phyloP scores from a whole-genome alignment of 1,284 basidiomycete genomes.

The Apiotrichum domesticum region DNA sequence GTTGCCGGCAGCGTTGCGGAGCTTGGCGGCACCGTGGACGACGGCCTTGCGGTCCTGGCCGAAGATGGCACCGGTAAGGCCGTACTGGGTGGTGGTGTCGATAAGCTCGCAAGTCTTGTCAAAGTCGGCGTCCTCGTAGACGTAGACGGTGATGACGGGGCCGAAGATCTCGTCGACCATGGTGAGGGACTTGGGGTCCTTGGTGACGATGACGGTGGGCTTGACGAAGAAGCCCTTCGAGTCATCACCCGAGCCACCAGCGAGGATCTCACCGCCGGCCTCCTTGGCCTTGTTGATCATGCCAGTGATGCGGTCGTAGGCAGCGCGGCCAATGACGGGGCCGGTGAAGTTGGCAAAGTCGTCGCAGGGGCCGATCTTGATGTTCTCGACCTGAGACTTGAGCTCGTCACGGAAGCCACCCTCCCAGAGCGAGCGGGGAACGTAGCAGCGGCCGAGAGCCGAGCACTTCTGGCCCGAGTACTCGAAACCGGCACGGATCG shows the following conservation, averaged over 20 bases:
- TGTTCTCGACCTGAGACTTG: slow-evolving; percentile 67
- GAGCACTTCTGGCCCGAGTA: slow-evolving; percentile 98
- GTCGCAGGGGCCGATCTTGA: slow-evolving; percentile 73
- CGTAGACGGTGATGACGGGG: slow-evolving; percentile 86
- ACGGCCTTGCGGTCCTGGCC: slow-evolving; percentile 70
- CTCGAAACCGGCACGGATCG: slow-evolving; percentile 85
- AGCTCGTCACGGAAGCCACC: slow-evolving; percentile 79
- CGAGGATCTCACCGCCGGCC: slow-evolving; percentile 78
- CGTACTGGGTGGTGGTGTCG: slow-evolving; percentile 82
- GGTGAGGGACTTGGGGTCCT: slow-evolving; percentile 83
- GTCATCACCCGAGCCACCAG: slow-evolving; percentile 76
- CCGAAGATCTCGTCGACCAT: slow-evolving; percentile 97
- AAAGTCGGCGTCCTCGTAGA: slow-evolving; percentile 77
- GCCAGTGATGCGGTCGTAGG: slow-evolving; percentile 80
- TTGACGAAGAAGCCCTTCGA: slow-evolving; percentile 90
- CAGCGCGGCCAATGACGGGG: slow-evolving; percentile 82
- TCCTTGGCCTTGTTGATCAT: slow-evolving; percentile 86
- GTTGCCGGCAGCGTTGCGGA: slow-evolving; percentile 68
- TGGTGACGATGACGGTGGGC: slow-evolving; percentile 90
- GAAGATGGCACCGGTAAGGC: slow-evolving; percentile 88
- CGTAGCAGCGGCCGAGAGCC: slow-evolving; percentile 85
- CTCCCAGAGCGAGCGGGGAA: slow-evolving; percentile 80
- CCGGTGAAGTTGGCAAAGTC: slow-evolving; percentile 89
- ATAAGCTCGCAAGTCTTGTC: slow-evolving; percentile 81
- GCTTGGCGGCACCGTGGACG: slow-evolving; percentile 64